Conservation (phyloP, 202 grass and related monocot species). For the Brachypodium distachyon region DNA sequence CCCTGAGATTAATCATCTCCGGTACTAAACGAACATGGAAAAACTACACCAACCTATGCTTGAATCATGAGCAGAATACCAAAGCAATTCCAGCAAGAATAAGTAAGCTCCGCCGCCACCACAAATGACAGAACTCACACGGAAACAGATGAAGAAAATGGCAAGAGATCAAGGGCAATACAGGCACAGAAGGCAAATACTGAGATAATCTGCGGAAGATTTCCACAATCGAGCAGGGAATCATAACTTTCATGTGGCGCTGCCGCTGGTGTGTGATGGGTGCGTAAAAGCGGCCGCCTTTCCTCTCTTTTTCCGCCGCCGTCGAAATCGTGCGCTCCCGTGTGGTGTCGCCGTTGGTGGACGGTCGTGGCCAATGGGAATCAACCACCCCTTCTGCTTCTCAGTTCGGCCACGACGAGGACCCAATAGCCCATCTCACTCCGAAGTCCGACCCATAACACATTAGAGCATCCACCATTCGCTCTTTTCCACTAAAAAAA, state of each 20-base stretch:
- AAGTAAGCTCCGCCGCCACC: neutral
- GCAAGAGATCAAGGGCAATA: neutral
- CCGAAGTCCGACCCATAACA: neutral
- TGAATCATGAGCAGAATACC: neutral
- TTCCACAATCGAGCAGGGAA: neutral
- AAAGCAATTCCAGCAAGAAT: neutral
- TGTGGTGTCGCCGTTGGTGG: neutral
- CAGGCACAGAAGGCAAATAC: neutral
- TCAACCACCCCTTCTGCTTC: neutral
- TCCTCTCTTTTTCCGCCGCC: slow-evolving; percentile 6
- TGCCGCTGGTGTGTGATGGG: neutral
- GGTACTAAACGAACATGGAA: neutral
- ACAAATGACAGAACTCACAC: neutral
- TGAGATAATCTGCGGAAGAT: neutral
- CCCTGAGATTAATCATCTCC: neutral
- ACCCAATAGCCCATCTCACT: neutral
- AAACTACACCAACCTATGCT: neutral
- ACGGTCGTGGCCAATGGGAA: neutral
- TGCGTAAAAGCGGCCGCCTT: slow-evolving; percentile 28
- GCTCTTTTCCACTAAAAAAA: too few relatives aligned
- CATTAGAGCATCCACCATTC: neutral
- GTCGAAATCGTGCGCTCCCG: neutral
- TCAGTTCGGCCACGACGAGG: neutral
- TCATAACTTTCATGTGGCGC: neutral
- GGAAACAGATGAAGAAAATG: neutral